Conservation (phyloP, 2,329 filamentous ascomycete species). For the Calycina marina region DNA sequence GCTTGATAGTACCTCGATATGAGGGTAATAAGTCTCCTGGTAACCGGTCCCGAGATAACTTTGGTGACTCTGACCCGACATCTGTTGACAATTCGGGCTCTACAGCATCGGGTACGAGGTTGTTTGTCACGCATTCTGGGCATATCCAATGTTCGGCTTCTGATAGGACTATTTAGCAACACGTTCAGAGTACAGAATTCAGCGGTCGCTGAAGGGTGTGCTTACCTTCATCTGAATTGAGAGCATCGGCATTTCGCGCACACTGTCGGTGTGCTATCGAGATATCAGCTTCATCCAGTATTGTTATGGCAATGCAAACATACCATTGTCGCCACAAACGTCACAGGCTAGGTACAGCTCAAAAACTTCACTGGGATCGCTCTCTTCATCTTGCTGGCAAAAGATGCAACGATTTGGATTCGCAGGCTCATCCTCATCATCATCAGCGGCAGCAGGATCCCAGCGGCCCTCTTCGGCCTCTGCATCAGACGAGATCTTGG, state of each 20-base stretch:
- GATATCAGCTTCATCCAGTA: constrained; percentile 26
- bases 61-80: constrained; percentile 26
- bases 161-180: constrained; percentile 20
- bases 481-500: constrained; percentile 40
- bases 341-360: constrained; percentile 65
- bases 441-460: constrained; percentile 36
- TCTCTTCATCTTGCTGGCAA: constrained; percentile 69
- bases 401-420: constrained; percentile 56
- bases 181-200: background rate
- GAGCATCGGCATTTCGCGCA: constrained; percentile 54
- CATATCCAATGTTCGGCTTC: constrained; percentile 48
- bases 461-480: constrained; percentile 40
- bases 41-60: constrained; percentile 49
- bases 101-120: constrained; percentile 27
- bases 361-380: constrained; percentile 69
- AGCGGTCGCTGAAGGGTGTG: too few relatives aligned
- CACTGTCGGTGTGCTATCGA: constrained; percentile 78
- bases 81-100: constrained; percentile 12
- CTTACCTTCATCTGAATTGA: constrained; percentile 49
- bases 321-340: constrained; percentile 72
- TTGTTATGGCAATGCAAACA: constrained; percentile 26
- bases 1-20: constrained; percentile 46
- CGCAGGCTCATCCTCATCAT: constrained; percentile 37
- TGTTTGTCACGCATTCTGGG: constrained; percentile 32
- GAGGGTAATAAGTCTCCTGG: constrained; percentile 59